Percentiles rank a stretch among this genome's conserved stretches.
Evolutionary conservation across 495 filamentous ascomycete genomes (phyloP).

Genomic region (Penicillium waksmanii): DNA sequence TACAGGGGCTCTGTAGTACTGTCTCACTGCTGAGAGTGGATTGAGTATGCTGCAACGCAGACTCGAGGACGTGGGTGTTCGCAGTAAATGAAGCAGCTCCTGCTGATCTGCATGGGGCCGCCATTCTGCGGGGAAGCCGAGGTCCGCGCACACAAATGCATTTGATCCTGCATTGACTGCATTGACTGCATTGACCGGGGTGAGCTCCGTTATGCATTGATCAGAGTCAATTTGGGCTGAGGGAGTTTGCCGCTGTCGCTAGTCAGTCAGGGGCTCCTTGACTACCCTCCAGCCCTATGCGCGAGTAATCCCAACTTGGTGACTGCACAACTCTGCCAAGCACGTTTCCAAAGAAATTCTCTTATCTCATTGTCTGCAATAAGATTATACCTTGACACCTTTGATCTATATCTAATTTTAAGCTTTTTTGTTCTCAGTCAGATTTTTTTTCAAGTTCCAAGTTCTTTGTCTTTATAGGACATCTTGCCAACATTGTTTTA

Average conservation of each 20-base stretch:
- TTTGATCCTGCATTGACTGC: conserved; percentile 5
- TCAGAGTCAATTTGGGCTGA: background rate
- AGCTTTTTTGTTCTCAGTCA: no score
- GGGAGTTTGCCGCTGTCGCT: background rate
- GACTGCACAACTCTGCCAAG: no score
- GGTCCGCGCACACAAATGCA: conserved; percentile 20
- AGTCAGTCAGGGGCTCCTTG: background rate
- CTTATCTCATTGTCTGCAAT: no score
- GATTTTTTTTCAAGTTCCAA: no score
- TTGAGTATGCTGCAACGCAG: background rate
- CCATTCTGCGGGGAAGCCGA: conserved; percentile 32
- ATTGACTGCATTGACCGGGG: background rate
- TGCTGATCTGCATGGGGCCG: conserved; percentile 10
- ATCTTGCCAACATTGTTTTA: no score
- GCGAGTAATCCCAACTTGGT: background rate
- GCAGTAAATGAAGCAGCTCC: conserved; percentile 6
- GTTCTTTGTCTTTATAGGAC: no score
- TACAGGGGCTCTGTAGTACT: background rate
- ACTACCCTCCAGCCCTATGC: background rate
- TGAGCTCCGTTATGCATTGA: background rate
- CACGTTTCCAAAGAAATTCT: no score
- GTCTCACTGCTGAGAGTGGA: background rate
- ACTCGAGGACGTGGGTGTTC: background rate
- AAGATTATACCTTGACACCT: no score
- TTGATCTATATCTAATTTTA: no score